Evolutionary conservation across 805 yeast species (phyloP), one percentile per base, ranked within the genome.

Genomic region (Lipomyces anomalus): DNA sequence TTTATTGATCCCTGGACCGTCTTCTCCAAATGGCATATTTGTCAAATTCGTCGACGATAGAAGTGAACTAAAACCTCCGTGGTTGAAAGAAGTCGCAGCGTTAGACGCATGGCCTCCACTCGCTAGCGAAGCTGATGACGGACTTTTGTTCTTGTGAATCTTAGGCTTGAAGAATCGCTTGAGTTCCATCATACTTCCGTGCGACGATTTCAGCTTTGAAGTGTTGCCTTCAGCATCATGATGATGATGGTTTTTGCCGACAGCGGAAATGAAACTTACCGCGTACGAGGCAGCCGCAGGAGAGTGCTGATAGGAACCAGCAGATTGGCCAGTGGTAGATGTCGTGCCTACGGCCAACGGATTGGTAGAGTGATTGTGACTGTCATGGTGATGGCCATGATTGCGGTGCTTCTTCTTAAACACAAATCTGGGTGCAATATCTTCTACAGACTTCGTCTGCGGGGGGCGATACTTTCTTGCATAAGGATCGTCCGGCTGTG

Each of bases 131-230:
- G 30, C 42, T 20, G 43, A 38, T 26, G 49, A 32, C 21, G 48
- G 35, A 9, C 57, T 56, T 39, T 64, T 62, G 63, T 67, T 60
- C 26, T 47, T 48, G 20, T 44, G 44, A 4, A 30, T 45, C 36
- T 45, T 52, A 6, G 67, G 66, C 35, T 73, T 75, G 59, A 73
- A 69, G 50, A 73, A 74, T 42, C 78, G 62, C 48, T 69, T 69
- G 45, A 74, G 62, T 42, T 67, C 68, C 37, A 67, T 46, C 53
- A 64, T 56, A n/a, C 67, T 63, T 16, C 55, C 55, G 22, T 49
- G 54, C 3, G 55, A 49, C 9, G 43, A 41, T 41, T 51, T 51
- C 6, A 42, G 40, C 26, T 49, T 51, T 17, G 47, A 38, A 18
- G 24, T 6, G 45, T 37, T 32, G 16, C 40, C 26, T 28, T 47